A percentile compares a stretch with the other conserved stretches of the same genome.
phyloP scores from a whole-genome alignment of 495 filamentous ascomycete species.

The Penicillium pulvis region DNA sequence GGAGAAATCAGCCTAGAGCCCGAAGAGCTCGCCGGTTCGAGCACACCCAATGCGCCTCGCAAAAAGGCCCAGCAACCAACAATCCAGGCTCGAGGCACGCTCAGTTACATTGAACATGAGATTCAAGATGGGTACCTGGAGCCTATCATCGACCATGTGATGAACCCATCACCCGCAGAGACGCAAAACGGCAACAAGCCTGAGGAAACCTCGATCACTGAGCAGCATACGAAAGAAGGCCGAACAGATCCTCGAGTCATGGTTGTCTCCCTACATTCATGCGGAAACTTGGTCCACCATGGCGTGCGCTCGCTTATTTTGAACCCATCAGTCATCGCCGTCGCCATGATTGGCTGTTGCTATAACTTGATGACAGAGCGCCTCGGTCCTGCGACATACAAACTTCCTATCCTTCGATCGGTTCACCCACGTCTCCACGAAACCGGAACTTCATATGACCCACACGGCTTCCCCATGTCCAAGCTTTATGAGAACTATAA shows the following conservation, averaged over 20 bases:
- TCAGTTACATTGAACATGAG: constrained; percentile 55
- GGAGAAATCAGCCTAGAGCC: constrained; percentile 41
- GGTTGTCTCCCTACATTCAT: constrained; percentile 94
- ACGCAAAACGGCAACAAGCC: constrained; percentile 9
- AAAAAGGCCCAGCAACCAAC: constrained; percentile 35
- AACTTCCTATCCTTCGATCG: constrained; percentile 67
- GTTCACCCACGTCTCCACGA: constrained; percentile 56
- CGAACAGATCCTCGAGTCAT: constrained; percentile 57
- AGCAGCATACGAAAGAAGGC: constrained; percentile 12
- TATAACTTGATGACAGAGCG: constrained; percentile 95
- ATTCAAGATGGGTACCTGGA: constrained; percentile 69
- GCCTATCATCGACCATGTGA: constrained; percentile 72
- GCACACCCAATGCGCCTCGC: constrained; percentile 1
- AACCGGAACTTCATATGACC: constrained; percentile 68
- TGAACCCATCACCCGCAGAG: constrained; percentile 20
- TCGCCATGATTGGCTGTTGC: constrained; percentile 96
- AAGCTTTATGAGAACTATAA: constrained; percentile 63
- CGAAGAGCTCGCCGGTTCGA: constrained; percentile 28
- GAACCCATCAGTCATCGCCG: constrained; percentile 80
- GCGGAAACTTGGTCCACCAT: constrained; percentile 95
- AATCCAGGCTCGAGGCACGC: constrained; percentile 31
- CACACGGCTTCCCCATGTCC: constrained; percentile 93
- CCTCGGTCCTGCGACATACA: constrained; percentile 82
- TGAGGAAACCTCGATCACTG: constrained; percentile 10
- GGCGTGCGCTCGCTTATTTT: constrained; percentile 81